Percentiles rank a stretch among this genome's conserved stretches.
phyloP scores from a whole-genome alignment of 169 alveolate genomes.

The Neospora caninum region DNA sequence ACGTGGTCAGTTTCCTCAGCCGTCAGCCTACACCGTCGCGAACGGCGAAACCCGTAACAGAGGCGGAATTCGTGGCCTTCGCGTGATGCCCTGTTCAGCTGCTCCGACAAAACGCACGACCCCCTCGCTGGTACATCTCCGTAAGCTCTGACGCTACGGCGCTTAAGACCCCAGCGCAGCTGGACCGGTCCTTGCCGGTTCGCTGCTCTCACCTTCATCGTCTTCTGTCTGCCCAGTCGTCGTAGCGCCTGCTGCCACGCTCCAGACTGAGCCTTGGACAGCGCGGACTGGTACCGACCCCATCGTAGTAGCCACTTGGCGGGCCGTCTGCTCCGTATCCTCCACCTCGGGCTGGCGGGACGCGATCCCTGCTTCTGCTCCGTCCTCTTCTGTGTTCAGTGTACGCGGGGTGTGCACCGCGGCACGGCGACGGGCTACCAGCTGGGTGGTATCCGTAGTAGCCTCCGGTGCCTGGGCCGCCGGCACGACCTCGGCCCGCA shows the following conservation, averaged over 20 bases:
- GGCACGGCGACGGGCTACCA: not conserved
- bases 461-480: not conserved
- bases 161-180: no score
- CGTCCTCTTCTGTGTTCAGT: conserved; percentile 1
- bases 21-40: no score
- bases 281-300: not conserved
- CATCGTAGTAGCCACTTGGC: not conserved
- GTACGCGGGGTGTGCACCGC: not conserved
- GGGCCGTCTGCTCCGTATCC: not conserved
- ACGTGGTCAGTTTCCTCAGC: no score
- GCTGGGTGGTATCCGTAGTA: not conserved
- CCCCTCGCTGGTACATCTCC: no score
- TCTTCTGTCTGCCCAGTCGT: conserved; percentile 28
- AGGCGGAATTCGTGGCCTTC: no score
- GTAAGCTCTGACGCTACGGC: no score
- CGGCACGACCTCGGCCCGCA: not conserved
- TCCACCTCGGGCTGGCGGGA: not conserved
- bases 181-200: not conserved
- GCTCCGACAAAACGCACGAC: no score
- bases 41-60: no score
- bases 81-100: no score
- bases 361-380: conserved; percentile 14
- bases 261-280: not conserved
- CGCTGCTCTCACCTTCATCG: conserved; percentile 9
- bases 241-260: not conserved